Evolutionary conservation across 169 alveolate genomes (phyloP).

Genomic region (Eimeria zaria): DNA sequence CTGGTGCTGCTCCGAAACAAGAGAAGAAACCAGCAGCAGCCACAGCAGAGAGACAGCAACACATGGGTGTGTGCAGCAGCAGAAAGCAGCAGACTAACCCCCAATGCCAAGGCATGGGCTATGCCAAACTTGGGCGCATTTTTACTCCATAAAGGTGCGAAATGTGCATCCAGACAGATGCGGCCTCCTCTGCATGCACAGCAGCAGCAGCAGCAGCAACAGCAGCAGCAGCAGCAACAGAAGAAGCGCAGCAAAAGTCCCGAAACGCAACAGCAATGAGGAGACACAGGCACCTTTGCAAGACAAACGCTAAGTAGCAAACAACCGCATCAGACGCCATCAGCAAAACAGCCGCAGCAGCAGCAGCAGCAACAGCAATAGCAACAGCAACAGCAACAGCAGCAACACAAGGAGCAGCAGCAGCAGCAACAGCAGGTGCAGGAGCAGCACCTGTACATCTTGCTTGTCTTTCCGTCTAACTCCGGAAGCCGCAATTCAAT

Average conservation of each 20-base stretch:
- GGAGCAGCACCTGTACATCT: constrained; percentile 95
- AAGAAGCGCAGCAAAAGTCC: neutral
- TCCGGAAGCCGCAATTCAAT: constrained; percentile 97
- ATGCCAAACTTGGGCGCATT: constrained; percentile 98
- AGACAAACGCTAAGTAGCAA: neutral
- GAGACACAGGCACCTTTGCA: neutral
- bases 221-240: neutral
- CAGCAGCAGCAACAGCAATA: neutral
- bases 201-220: constrained; percentile 27
- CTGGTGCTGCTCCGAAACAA: neutral
- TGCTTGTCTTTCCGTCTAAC: constrained; percentile 98
- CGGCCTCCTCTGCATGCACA: constrained; percentile 95
- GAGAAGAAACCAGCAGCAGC: neutral
- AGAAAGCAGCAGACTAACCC: constrained; percentile 85
- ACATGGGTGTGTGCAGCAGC: too few relatives aligned
- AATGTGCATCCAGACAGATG: constrained; percentile 98
- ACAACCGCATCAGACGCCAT: neutral
- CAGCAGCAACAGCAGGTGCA: neutral
- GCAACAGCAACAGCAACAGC: neutral
- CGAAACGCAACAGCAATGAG: neutral
- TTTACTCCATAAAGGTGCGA: constrained; percentile 98
- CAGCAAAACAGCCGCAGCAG: neutral
- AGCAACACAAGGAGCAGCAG: neutral
- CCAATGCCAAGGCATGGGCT: constrained; percentile 98
- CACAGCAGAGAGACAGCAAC: neutral